Evolutionary conservation across 345 rosid species (phyloP), one percentile per base, ranked within the genome.

Genomic region (Limnanthes douglasii): DNA sequence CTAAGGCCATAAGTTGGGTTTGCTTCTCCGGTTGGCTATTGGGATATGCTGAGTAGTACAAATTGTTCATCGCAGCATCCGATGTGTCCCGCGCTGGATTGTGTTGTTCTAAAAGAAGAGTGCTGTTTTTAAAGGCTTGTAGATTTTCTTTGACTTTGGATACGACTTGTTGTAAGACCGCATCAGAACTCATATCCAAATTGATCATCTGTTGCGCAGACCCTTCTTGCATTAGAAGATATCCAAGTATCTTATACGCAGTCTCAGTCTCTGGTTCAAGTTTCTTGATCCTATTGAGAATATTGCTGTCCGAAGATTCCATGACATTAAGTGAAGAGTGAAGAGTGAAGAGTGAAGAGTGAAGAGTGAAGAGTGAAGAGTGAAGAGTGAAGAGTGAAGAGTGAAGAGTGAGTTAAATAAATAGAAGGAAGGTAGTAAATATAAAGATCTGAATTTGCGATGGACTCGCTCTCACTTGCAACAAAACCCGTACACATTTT

Each of bases 231-330:
- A 63, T 19, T 10, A 60, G 46, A 43, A 68, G 75, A 39, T 49
- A 72, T 0, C 75, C 72, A 12, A 72, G 52, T 17, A 71, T 64
- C 45, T 21, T 21, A 4, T 68, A n/a, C n/a, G n/a, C 68, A 8
- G 51, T 31, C 11, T 35, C 63, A 32, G 50, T 53, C 5, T 72
- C 75, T 0, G 75, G 79, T 36, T 66, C 71, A 13, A 71, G 30
- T 39, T 53, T 51, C 53, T 52, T 57, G 28, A 71, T 58, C 41
- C 63, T 54, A 19, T 60, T 45, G 33, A 50, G 61, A 21, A 67
- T 59, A 47, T 54, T 46, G 17, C 44, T 57, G 23, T n/a, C n/a
- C n/a, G n/a, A n/a, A n/a, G n/a, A n/a, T n/a, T n/a, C n/a, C n/a
- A n/a, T n/a, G n/a, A n/a, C n/a, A n/a, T n/a, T n/a, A n/a, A n/a